These are phyloP conservation scores for Pueraria montana DNA, from an alignment of 306 rosid genomes.

Conservation along the genomic window DNA sequence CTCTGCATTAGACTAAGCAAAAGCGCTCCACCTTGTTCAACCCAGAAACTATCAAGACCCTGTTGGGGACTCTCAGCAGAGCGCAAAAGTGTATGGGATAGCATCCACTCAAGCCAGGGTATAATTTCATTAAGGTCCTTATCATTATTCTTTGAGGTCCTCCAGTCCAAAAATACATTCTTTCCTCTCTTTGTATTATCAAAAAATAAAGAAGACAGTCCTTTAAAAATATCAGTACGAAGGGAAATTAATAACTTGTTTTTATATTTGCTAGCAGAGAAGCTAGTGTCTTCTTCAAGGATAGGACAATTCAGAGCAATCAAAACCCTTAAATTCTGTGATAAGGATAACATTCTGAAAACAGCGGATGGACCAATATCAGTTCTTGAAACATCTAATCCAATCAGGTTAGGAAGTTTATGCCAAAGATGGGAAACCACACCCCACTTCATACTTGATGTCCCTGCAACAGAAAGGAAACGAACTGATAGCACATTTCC, in stretches of 20 bases:
- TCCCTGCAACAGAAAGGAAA: slow-evolving; percentile 94
- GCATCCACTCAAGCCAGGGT: slow-evolving; percentile 99
- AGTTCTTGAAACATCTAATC: slow-evolving; percentile 95
- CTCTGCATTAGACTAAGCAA: slow-evolving; percentile 98
- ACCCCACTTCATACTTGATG: slow-evolving; percentile 89
- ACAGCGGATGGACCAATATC: slow-evolving; percentile 86
- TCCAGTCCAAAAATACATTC: slow-evolving; percentile 92
- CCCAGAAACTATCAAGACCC: slow-evolving; percentile 92
- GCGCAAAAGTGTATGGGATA: slow-evolving; percentile 94
- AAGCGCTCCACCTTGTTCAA: slow-evolving; percentile 90
- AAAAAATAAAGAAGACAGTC: slow-evolving; percentile 79
- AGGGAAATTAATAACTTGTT: slow-evolving; percentile 83
- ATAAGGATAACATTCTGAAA: slow-evolving; percentile 76
- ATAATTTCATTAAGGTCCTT: slow-evolving; percentile 81
- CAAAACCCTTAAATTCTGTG: slow-evolving; percentile 80
- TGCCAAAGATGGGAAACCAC: slow-evolving; percentile 90
- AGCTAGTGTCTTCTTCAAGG: slow-evolving; percentile 82
- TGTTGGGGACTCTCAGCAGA: slow-evolving; percentile 98
- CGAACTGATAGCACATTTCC: slow-evolving; percentile 80
- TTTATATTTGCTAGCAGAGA: slow-evolving; percentile 73
- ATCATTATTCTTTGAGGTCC: slow-evolving; percentile 65
- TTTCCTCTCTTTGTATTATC: slow-evolving; percentile 71
- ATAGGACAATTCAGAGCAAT: slow-evolving; percentile 92
- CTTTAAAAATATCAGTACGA: slow-evolving; percentile 84
- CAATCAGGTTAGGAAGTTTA: slow-evolving; percentile 83